A percentile compares a stretch with the other conserved stretches of the same genome.
phyloP scores from a whole-genome alignment of 805 yeast genomes.

The Phaffomyces thermotolerans region DNA sequence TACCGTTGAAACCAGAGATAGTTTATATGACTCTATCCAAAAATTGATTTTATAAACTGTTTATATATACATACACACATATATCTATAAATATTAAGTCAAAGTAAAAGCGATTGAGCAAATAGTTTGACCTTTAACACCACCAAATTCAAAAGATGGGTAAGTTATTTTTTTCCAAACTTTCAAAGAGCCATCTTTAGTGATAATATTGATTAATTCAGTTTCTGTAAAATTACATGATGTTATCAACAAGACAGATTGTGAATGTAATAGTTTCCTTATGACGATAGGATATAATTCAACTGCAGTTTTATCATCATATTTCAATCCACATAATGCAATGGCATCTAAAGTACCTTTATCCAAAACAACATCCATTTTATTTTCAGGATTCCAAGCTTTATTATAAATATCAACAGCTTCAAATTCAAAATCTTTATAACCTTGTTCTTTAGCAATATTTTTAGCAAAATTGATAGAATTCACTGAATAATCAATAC shows the following conservation, averaged over 20 bases:
- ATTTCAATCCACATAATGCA: slow-evolving; percentile 63
- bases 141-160: slow-evolving; percentile 85
- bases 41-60: slow-evolving; percentile 18
- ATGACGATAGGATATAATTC: slow-evolving; percentile 61
- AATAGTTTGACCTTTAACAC: slow-evolving; percentile 79
- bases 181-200: slow-evolving; percentile 33
- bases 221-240: slow-evolving; percentile 89
- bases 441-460: slow-evolving; percentile 41
- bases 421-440: slow-evolving; percentile 40
- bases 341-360: slow-evolving; percentile 98
- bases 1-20: slow-evolving; percentile 50
- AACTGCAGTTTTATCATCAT: slow-evolving; percentile 39
- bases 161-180: slow-evolving; percentile 66
- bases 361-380: slow-evolving; percentile 74
- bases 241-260: slow-evolving; percentile 68
- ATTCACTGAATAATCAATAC: slow-evolving; percentile 80
- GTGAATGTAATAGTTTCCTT: slow-evolving; percentile 43
- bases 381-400: slow-evolving; percentile 28
- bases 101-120: slow-evolving; percentile 72
- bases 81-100: not conserved
- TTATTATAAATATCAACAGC: slow-evolving; percentile 61
- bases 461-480: slow-evolving; percentile 70
- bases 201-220: slow-evolving; percentile 55
- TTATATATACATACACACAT: not conserved
- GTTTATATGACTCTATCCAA: slow-evolving; percentile 45